Evolutionary conservation across 176 grass and related monocot species (phyloP).

Genomic region (Eremochloa ophiuroides): DNA sequence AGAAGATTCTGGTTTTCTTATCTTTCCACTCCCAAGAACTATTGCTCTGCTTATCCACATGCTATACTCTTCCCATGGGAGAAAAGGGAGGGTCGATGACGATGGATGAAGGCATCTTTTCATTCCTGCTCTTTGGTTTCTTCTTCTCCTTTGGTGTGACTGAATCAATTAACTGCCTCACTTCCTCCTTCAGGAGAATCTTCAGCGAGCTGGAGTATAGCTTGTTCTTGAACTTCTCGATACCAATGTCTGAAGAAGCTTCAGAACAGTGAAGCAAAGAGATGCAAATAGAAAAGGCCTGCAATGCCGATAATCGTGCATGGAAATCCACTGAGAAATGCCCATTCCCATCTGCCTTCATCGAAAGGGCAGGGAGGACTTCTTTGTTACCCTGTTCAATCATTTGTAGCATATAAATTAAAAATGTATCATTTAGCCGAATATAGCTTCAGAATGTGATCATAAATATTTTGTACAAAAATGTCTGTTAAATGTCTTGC

Average conservation of each 20-base stretch:
- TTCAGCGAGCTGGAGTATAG: slow-evolving; percentile 79
- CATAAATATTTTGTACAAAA: not conserved
- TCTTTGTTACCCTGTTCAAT: slow-evolving; percentile 84
- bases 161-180: slow-evolving; percentile 74
- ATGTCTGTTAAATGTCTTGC: not conserved
- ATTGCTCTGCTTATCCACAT: not conserved
- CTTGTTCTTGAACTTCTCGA: slow-evolving; percentile 69
- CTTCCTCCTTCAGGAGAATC: slow-evolving; percentile 88
- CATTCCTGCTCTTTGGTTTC: slow-evolving; percentile 49
- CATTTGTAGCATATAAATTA: slow-evolving; percentile 14
- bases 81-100: slow-evolving; percentile 59
- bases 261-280: slow-evolving; percentile 80
- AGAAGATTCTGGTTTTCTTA: not conserved
- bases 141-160: slow-evolving; percentile 77
- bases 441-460: not conserved
- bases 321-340: slow-evolving; percentile 83
- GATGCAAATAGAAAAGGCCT: slow-evolving; percentile 91
- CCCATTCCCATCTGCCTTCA: slow-evolving; percentile 56
- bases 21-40: slow-evolving; percentile 3
- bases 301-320: slow-evolving; percentile 64
- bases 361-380: slow-evolving; percentile 60
- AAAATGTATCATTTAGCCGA: not conserved
- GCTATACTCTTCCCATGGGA: slow-evolving; percentile 89
- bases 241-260: slow-evolving; percentile 48
- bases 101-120: slow-evolving; percentile 56